Evolutionary conservation across 2,329 filamentous ascomycete species (phyloP).

Genomic region (Fusarium liriodendri): DNA sequence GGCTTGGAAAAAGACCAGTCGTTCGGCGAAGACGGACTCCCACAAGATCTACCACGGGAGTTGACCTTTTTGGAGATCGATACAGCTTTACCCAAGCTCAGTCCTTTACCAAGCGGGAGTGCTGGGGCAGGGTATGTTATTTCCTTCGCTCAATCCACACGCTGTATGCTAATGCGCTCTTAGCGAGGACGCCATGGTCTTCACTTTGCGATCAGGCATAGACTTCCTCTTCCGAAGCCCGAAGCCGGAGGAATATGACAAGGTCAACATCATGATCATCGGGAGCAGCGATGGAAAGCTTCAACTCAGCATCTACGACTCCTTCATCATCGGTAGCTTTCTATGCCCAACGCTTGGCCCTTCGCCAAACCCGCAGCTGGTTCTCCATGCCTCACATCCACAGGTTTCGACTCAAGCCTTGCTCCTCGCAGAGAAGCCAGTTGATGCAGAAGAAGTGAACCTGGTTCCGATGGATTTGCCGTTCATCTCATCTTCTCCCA

Average conservation of each 20-base stretch:
- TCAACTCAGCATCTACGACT: constrained; percentile 87
- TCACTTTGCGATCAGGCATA: constrained; percentile 75
- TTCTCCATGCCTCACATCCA: constrained; percentile 77
- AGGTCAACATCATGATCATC: constrained; percentile 83
- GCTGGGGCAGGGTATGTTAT: constrained; percentile 68
- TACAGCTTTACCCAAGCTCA: constrained; percentile 79
- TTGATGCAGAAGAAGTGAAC: constrained; percentile 52
- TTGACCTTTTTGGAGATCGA: constrained; percentile 82
- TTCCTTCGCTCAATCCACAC: background rate
- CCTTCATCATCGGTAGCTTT: constrained; percentile 80
- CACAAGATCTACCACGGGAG: constrained; percentile 74
- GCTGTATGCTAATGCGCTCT: constrained; percentile 14
- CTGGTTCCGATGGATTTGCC: constrained; percentile 85
- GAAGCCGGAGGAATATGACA: constrained; percentile 73
- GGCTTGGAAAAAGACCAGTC: constrained; percentile 17
- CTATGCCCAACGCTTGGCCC: constrained; percentile 55
- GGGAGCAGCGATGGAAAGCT: constrained; percentile 78
- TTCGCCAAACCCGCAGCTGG: constrained; percentile 49
- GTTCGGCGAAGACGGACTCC: constrained; percentile 22
- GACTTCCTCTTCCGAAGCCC: constrained; percentile 76
- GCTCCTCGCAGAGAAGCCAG: constrained; percentile 60
- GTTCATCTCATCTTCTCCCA: constrained; percentile 81
- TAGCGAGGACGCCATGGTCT: constrained; percentile 69
- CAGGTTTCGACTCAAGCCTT: constrained; percentile 81
- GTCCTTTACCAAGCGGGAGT: constrained; percentile 70